These are phyloP conservation scores for Diaporthe citri DNA, from an alignment of 2,329 filamentous ascomycete genomes.

Conservation along the genomic window DNA sequence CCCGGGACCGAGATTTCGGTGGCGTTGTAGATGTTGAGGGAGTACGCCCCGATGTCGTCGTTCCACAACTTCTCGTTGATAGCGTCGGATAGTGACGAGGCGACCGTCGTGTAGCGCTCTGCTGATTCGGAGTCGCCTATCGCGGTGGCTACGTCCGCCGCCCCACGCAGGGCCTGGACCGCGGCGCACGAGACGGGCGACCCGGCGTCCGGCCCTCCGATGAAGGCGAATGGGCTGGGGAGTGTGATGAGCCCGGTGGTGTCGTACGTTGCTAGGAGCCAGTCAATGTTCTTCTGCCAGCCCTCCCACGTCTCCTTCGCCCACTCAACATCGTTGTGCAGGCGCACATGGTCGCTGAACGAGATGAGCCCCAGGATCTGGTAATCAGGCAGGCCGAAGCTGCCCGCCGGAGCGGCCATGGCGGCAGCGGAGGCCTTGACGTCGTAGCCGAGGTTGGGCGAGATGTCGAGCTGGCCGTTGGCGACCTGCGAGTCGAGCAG, in stretches of 20 bases:
- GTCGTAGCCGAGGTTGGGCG: constrained; percentile 23
- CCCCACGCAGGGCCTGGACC: constrained; percentile 39
- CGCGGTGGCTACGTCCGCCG: constrained; percentile 40
- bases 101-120: constrained; percentile 36
- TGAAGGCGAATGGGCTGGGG: constrained; percentile 36
- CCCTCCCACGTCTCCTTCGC: constrained; percentile 38
- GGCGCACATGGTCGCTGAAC: constrained; percentile 41
- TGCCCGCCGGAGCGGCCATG: background rate
- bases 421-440: background rate
- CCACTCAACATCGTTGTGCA: constrained; percentile 38
- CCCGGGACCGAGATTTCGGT: constrained; percentile 40
- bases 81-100: constrained; percentile 38
- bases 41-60: constrained; percentile 41
- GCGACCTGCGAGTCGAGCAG: constrained; percentile 42
- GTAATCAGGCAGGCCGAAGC: constrained; percentile 40
- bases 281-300: constrained; percentile 39
- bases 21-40: constrained; percentile 20
- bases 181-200: constrained; percentile 41
- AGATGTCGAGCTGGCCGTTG: constrained; percentile 13
- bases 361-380: constrained; percentile 42
- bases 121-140: constrained; percentile 46
- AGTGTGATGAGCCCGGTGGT: constrained; percentile 39
- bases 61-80: constrained; percentile 43
- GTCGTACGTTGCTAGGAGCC: constrained; percentile 37
- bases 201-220: constrained; percentile 35